A percentile compares a stretch with the other conserved stretches of the same genome.
phyloP scores from a whole-genome alignment of 1,139 yeast species.

The Candida sp. region DNA sequence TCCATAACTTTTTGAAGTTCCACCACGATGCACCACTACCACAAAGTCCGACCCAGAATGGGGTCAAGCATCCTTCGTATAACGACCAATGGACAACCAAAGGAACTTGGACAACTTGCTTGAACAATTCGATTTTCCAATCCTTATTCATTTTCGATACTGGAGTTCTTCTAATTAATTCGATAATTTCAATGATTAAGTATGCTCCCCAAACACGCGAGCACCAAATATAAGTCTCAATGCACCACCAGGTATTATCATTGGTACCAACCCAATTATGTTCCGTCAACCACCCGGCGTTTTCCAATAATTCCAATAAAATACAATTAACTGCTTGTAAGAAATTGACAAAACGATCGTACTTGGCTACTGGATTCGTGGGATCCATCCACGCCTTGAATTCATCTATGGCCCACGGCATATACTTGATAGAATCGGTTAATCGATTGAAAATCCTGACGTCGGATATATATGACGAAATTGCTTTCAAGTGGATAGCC shows the following conservation, averaged over 20 bases:
- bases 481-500: constrained; percentile 37
- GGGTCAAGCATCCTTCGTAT: constrained; percentile 50
- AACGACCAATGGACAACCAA: constrained; percentile 59
- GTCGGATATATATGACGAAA: constrained; percentile 49
- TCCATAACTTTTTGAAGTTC: constrained; percentile 39
- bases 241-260: constrained; percentile 42
- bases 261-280: constrained; percentile 51
- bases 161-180: constrained; percentile 41
- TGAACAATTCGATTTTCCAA: constrained; percentile 37
- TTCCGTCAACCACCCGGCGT: constrained; percentile 56
- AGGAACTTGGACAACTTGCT: constrained; percentile 47
- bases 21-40: constrained; percentile 49
- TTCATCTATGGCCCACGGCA: constrained; percentile 47
- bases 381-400: constrained; percentile 26
- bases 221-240: constrained; percentile 47
- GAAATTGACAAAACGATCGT: constrained; percentile 35
- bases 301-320: constrained; percentile 49
- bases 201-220: constrained; percentile 58
- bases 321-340: constrained; percentile 42
- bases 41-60: constrained; percentile 50
- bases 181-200: constrained; percentile 45
- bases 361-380: constrained; percentile 19
- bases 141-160: constrained; percentile 27
- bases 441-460: constrained; percentile 53
- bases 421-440: constrained; percentile 48